Evolutionary conservation across 148 eudicot species (phyloP).

Genomic region (Rhododendron ferrugineum): DNA sequence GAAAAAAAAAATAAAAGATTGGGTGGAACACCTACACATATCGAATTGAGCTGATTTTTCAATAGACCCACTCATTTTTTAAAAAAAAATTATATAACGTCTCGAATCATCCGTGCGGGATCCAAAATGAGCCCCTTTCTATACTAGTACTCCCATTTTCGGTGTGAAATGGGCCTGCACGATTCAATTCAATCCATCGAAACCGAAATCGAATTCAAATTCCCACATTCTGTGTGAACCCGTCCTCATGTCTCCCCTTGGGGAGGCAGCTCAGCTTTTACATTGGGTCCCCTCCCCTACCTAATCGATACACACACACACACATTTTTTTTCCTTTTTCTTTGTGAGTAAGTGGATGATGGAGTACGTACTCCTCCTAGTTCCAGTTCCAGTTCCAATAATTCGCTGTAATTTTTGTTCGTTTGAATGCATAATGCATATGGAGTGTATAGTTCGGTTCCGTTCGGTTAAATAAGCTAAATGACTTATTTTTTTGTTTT

Average conservation of each 20-base stretch:
- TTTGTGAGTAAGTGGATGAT: conserved; percentile 10
- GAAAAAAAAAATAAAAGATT: too few relatives aligned
- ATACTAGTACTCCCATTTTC: too few relatives aligned
- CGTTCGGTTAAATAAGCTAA: too few relatives aligned
- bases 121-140: too few relatives aligned
- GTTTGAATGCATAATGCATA: not conserved
- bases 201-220: not conserved
- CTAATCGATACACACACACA: not conserved
- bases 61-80: too few relatives aligned
- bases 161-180: not conserved
- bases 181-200: not conserved
- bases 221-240: not conserved
- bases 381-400: not conserved
- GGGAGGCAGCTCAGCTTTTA: conserved; percentile 18
- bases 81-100: too few relatives aligned
- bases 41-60: too few relatives aligned
- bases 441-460: too few relatives aligned
- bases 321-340: not conserved
- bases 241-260: conserved; percentile 17
- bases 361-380: too few relatives aligned
- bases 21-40: too few relatives aligned
- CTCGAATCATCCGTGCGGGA: too few relatives aligned
- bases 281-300: conserved; percentile 20
- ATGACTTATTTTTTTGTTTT: too few relatives aligned
- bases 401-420: not conserved